These are phyloP conservation scores for Ophiostoma fasciatum DNA, from an alignment of 2,329 filamentous ascomycete species.

Conservation along the genomic window DNA sequence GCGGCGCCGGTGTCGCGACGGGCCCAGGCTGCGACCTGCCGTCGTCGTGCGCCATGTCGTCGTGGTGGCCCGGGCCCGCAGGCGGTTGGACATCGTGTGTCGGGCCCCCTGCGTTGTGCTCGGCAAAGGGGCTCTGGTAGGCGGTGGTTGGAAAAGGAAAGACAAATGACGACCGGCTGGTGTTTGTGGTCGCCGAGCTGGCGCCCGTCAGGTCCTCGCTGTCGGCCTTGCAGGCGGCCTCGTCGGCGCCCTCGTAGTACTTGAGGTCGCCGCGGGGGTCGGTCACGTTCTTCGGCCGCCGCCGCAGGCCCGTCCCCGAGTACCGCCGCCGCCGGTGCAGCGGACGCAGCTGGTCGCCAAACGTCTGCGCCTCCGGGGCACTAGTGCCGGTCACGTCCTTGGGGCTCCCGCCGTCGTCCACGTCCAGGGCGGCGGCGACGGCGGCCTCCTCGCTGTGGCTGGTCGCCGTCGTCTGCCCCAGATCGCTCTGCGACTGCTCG, in stretches of 20 bases:
- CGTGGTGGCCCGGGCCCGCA: too few species aligned
- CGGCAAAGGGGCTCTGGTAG: background rate
- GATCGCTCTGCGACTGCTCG: slow-evolving; percentile 8
- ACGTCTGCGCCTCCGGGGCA: slow-evolving; percentile 45
- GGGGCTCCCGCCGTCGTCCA: slow-evolving; percentile 23
- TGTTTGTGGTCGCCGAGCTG: slow-evolving; percentile 4
- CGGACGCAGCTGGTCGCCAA: slow-evolving; percentile 26
- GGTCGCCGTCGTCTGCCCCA: background rate
- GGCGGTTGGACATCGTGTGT: background rate
- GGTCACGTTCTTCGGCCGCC: slow-evolving; percentile 57
- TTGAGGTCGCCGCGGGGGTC: slow-evolving; percentile 64
- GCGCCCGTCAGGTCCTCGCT: slow-evolving; percentile 30
- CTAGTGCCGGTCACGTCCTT: slow-evolving; percentile 49
- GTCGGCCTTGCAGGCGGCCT: slow-evolving; percentile 63
- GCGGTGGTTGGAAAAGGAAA: background rate
- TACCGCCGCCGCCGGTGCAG: slow-evolving; percentile 51
- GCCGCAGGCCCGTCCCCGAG: slow-evolving; percentile 69
- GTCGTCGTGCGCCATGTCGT: too few species aligned
- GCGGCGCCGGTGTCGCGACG: slow-evolving; percentile 14
- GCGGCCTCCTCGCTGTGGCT: slow-evolving; percentile 1
- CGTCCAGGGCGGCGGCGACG: too few species aligned
- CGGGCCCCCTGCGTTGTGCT: background rate
- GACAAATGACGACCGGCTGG: slow-evolving; percentile 10
- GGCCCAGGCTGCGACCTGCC: slow-evolving; percentile 1
- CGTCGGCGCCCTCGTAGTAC: slow-evolving; percentile 81